Percentiles rank a stretch among this genome's conserved stretches.
These are phyloP conservation scores for Pythium coloratum DNA, from an alignment of 352 stramenopile species.

Conservation along the genomic window DNA sequence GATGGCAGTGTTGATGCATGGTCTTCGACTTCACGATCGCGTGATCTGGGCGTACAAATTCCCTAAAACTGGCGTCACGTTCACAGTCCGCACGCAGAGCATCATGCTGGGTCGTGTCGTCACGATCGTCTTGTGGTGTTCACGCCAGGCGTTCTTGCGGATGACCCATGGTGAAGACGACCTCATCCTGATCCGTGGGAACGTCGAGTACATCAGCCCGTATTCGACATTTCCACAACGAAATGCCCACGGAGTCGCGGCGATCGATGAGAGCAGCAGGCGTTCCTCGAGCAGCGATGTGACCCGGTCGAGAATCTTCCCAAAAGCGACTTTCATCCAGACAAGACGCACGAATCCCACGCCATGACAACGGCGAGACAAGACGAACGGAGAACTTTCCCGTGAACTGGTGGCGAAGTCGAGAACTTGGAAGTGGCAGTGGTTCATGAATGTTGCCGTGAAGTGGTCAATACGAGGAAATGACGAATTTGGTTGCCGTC, in stretches of 20 bases:
- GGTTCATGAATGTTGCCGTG: too few species aligned
- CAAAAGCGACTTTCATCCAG: neutral
- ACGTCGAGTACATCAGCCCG: constrained; percentile 5
- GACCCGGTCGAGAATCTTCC: neutral
- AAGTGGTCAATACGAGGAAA: too few species aligned
- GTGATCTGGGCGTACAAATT: neutral
- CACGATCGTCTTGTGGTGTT: constrained; percentile 14
- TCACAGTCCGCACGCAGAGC: constrained; percentile 10
- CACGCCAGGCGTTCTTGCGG: neutral
- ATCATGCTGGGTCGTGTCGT: constrained; percentile 7
- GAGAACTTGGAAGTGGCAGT: too few species aligned
- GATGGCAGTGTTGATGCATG: neutral
- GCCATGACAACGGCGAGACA: neutral
- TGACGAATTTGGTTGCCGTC: too few species aligned
- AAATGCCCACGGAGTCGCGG: neutral
- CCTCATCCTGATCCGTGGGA: neutral
- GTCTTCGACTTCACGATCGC: neutral
- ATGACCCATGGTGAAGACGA: neutral
- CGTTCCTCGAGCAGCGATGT: neutral
- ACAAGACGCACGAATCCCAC: neutral
- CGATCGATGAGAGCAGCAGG: neutral
- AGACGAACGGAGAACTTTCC: too few species aligned
- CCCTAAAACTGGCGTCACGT: neutral
- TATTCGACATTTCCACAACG: neutral
- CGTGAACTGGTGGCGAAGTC: too few species aligned